A percentile compares a stretch with the other conserved stretches of the same genome.
Conservation (phyloP, 2,329 filamentous ascomycete genomes). For the Penicillium sp. region DNA sequence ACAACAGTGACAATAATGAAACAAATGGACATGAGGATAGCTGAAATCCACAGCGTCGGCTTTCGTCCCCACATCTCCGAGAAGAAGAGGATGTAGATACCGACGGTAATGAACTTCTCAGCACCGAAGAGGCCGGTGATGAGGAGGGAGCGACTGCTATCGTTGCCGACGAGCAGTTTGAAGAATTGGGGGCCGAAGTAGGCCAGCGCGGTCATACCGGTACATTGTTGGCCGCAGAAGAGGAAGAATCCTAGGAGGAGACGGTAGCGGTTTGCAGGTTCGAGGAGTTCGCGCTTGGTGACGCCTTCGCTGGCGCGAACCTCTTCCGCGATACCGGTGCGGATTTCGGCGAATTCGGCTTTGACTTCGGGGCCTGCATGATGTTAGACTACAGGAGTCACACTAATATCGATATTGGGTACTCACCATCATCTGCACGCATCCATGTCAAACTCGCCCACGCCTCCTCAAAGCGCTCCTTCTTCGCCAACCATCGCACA, state of each 20-base stretch:
- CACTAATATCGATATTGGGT: neutral
- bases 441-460: conserved; percentile 55
- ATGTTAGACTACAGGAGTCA: neutral
- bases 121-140: conserved; percentile 57
- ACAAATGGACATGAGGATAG: conserved; percentile 54
- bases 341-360: conserved; percentile 47
- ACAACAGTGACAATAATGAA: conserved; percentile 57
- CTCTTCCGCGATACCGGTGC: conserved; percentile 30
- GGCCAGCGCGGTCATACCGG: conserved; percentile 55
- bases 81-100: conserved; percentile 54
- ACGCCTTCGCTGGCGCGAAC: conserved; percentile 48
- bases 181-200: conserved; percentile 59
- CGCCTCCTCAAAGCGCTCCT: conserved; percentile 53
- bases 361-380: conserved; percentile 46
- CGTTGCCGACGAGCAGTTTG: conserved; percentile 51
- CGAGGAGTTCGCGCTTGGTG: conserved; percentile 52
- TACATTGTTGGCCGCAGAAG: conserved; percentile 55
- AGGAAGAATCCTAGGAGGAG: conserved; percentile 54
- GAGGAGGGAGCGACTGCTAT: conserved; percentile 48
- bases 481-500: conserved; percentile 54
- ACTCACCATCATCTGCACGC: conserved; percentile 39
- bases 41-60: conserved; percentile 53
- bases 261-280: conserved; percentile 53
- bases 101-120: conserved; percentile 55
- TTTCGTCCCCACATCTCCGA: conserved; percentile 56